Evolutionary conservation across 331 rosid species (phyloP), one percentile per base, ranked within the genome.

Genomic region (Acacia concinna): DNA sequence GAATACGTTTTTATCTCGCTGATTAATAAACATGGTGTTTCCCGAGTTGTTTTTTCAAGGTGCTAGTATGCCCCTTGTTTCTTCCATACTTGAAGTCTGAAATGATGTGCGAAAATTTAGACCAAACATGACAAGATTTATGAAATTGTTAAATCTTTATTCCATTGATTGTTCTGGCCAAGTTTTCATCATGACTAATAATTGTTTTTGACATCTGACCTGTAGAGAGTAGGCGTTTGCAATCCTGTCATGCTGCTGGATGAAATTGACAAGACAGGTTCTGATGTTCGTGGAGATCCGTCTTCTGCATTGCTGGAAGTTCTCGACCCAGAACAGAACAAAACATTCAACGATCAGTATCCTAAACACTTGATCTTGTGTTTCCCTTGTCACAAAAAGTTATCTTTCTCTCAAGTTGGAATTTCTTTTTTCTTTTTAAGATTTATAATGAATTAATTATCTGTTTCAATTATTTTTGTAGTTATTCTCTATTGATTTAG

Each of bases 201-300:
- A 71, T 8, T 68, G 64, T 44, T 64, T 76, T 78, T 77, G 57
- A 52, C 71, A 66, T 75, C 79, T 76, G 56, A 78, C 63, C 79
- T 72, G n/a, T 68, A 94, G 98, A 89, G 83, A 88, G 94, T 91
- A 74, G 87, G 87, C 72, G 99, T 95, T 68, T 88, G 92, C 88
- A 93, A 95, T 82, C 99, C 99, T 23, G 98, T 95, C 82, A 95
- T 95, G 97, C 90, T 95, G 82, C 90, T 95, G 28, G 98, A 95
- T 79, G 99, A 95, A 86, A 93, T 95, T 76, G 99, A 95, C 91
- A 95, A 95, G 91, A 91, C 99, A 31, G 98, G 99, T 66, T 89
- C 97, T 52, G 97, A 93, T 86, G 94, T 93, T 75, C 99, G 98
- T 41, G 99, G 99, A 31, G 99, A 95, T 93, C 99, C 99, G 56